Evolutionary conservation across 352 stramenopile species (phyloP), one percentile per base, ranked within the genome.

Genomic region (Globisporangium uncinulatum): DNA sequence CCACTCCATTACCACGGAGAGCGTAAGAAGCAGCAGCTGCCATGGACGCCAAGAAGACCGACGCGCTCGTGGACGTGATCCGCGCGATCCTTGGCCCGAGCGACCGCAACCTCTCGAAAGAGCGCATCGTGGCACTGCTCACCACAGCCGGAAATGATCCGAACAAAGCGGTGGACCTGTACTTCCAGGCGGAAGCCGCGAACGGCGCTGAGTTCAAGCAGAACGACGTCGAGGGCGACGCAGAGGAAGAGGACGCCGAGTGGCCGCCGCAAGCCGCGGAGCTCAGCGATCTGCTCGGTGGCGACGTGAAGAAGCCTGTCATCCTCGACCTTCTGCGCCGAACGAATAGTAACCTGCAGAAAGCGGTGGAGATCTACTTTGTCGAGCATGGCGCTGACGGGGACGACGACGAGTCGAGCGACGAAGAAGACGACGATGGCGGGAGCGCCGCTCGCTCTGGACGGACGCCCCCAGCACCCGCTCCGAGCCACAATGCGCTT

Each of bases 81-180:
- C 82, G 82, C 74, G 77, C 75, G 47, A 90, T 92, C 63, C 79
- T 92, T 56, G 82, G 77, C 2, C 71, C 74, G 14, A 76, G 63
- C 65, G 72, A 80, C 70, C 57, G 55, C 47, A 69, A 73, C 41
- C 51, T 83, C 39, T 86, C 83, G 31, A 75, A 76, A 50, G 76
- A 89, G 17, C 73, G 66, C 57, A 89, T 92, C 57, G 47, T 91
- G 43, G 66, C 61, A 67, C 66, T 93, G 51, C 65, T 93, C 7
- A n/a, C 58, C 4, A 57, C 83, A 57, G 80, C 80, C 10, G 67
- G 58, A 24, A 83, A 88, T 59, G 79, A 93, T 60, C 80, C 83
- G 15, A 89, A 93, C 70, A 93, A 93, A 63, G 83, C 80, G 4
- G 79, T 93, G 45, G 80, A 93, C 46, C 54, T 91, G 51, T 91